Evolutionary conservation across 805 yeast species (phyloP).

Genomic region (Isabelozyma pseudorhagii): DNA sequence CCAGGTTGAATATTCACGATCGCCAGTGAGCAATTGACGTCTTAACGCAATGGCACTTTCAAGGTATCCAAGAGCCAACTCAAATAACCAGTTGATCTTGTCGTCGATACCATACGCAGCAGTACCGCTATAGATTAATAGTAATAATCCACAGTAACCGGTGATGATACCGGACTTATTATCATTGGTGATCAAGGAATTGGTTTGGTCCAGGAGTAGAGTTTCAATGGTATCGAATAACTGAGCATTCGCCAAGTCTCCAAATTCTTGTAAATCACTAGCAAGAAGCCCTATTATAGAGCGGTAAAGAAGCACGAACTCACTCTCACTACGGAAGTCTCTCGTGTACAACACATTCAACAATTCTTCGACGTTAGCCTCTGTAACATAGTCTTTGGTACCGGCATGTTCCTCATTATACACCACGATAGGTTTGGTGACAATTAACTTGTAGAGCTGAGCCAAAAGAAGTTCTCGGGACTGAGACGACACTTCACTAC

Average conservation of each 20-base stretch:
- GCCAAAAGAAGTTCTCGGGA: conserved; percentile 49
- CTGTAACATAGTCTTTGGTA: conserved; percentile 34
- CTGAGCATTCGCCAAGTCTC: conserved; percentile 31
- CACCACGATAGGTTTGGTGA: conserved; percentile 36
- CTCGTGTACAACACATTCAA: conserved; percentile 27
- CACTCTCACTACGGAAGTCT: conserved; percentile 36
- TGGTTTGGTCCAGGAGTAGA: conserved; percentile 34
- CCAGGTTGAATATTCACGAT: conserved; percentile 40
- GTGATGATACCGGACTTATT: conserved; percentile 36
- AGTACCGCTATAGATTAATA: conserved; percentile 46
- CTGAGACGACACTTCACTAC: conserved; percentile 44
- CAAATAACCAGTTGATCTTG: conserved; percentile 39
- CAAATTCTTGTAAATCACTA: conserved; percentile 52
- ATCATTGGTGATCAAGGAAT: conserved; percentile 29
- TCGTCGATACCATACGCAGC: conserved; percentile 51
- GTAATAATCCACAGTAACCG: conserved; percentile 36
- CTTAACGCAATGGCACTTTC: conserved; percentile 26
- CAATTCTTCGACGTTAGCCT: conserved; percentile 31
- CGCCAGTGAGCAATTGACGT: conserved; percentile 36
- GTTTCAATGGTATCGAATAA: conserved; percentile 21
- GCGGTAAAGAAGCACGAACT: conserved; percentile 39
- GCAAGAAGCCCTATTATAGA: conserved; percentile 40
- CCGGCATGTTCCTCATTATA: conserved; percentile 35
- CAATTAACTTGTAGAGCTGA: conserved; percentile 47
- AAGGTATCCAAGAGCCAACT: conserved; percentile 39